These are phyloP conservation scores for Rhodotorula glutinis DNA, from an alignment of 1,284 basidiomycete genomes.

Conservation along the genomic window DNA sequence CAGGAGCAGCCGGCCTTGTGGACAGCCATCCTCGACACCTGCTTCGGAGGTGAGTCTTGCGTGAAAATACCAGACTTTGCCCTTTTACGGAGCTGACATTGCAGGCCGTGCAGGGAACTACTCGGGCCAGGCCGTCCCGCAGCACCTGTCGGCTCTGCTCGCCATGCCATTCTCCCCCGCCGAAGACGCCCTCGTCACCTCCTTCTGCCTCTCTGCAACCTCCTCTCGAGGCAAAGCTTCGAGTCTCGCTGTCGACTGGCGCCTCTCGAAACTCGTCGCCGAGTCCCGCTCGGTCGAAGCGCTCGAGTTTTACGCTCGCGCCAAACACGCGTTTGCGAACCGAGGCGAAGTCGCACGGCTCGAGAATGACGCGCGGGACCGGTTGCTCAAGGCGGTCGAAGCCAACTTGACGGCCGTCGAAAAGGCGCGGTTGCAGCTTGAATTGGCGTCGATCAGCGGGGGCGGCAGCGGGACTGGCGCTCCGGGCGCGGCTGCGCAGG, in stretches of 20 bases:
- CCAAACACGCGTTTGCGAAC: background rate
- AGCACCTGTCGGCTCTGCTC: slow-evolving; percentile 32
- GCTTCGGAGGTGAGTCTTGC: slow-evolving; percentile 33
- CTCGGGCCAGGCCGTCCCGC: slow-evolving; percentile 9
- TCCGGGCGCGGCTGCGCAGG: background rate
- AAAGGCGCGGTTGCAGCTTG: slow-evolving; percentile 19
- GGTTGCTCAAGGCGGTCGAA: slow-evolving; percentile 32
- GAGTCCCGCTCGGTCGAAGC: slow-evolving; percentile 31
- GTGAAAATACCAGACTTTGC: background rate
- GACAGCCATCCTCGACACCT: slow-evolving; percentile 20
- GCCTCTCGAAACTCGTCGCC: slow-evolving; percentile 36
- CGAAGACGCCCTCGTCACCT: slow-evolving; percentile 24
- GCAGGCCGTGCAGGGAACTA: slow-evolving; percentile 21
- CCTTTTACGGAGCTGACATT: background rate
- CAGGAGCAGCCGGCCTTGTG: slow-evolving; percentile 16
- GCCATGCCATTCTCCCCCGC: slow-evolving; percentile 22
- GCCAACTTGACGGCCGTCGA: slow-evolving; percentile 31
- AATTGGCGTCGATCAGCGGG: slow-evolving; percentile 9
- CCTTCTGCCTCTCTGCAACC: slow-evolving; percentile 17
- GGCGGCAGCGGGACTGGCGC: background rate
- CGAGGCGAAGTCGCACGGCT: background rate
- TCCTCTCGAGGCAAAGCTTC: background rate
- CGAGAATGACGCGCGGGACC: slow-evolving; percentile 20
- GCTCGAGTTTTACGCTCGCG: slow-evolving; percentile 23
- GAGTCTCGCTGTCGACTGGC: slow-evolving; percentile 32